phyloP scores from a whole-genome alignment of 2,329 filamentous ascomycete species.

The Davidsoniella eucalypti region DNA sequence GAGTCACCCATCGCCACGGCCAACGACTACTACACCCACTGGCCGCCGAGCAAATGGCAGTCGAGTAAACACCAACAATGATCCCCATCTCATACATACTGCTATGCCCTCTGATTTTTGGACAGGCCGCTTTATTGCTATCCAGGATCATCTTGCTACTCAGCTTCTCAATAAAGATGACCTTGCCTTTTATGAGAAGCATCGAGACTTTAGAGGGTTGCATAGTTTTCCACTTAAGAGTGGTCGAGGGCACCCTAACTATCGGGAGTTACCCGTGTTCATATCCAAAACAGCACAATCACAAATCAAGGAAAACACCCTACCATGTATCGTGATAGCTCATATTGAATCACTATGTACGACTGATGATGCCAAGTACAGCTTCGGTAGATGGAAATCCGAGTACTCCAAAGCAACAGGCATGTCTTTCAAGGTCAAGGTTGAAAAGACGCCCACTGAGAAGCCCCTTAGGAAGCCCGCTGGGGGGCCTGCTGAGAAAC shows the following conservation, averaged over 20 bases:
- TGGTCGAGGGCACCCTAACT: slow-evolving; percentile 6
- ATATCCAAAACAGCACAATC: slow-evolving; percentile 8
- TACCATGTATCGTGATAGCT: slow-evolving; percentile 10
- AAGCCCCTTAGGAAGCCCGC: neutral
- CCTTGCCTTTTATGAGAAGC: slow-evolving; percentile 11
- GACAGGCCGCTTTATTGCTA: slow-evolving; percentile 41
- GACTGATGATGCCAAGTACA: slow-evolving; percentile 9
- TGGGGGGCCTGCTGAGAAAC: neutral
- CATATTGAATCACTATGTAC: slow-evolving; percentile 11
- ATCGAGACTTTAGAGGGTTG: slow-evolving; percentile 7
- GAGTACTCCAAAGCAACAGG: slow-evolving; percentile 8
- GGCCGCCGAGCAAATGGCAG: neutral
- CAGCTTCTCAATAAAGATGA: slow-evolving; percentile 11
- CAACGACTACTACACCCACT: neutral
- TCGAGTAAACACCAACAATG: slow-evolving; percentile 1
- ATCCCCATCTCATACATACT: slow-evolving; percentile 21
- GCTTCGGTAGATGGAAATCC: slow-evolving; percentile 7
- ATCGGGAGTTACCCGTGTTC: slow-evolving; percentile 7
- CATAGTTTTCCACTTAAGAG: slow-evolving; percentile 6
- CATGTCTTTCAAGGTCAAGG: slow-evolving; percentile 8
- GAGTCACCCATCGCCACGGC: neutral
- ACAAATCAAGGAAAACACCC: slow-evolving; percentile 4
- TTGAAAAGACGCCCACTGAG: slow-evolving; percentile 3
- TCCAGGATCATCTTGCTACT: slow-evolving; percentile 30
- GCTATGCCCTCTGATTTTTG: slow-evolving; percentile 39